Conservation (phyloP, 768 basidiomycete genomes). For the Naganishia randhawae region DNA sequence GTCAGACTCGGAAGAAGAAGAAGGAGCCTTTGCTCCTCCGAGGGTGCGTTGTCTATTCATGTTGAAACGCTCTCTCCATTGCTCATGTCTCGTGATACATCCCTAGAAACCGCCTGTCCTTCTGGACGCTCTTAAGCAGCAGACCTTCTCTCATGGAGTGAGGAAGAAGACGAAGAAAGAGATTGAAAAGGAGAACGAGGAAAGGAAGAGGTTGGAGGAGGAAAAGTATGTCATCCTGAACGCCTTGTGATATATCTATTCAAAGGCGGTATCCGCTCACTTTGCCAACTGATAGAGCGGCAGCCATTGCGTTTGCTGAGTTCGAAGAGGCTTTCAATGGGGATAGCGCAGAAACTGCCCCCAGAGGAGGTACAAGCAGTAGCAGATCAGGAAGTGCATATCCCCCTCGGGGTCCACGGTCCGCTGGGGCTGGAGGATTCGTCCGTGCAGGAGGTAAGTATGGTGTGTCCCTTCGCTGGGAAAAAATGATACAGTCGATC, state of each 20-base stretch:
- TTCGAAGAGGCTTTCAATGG: constrained; percentile 47
- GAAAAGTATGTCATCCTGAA: constrained; percentile 35
- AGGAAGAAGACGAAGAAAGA: constrained; percentile 85
- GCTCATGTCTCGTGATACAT: constrained; percentile 36
- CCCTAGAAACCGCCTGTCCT: constrained; percentile 56
- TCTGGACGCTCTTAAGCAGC: constrained; percentile 77
- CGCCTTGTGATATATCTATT: not conserved
- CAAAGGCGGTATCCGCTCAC: not conserved
- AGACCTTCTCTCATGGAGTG: constrained; percentile 76
- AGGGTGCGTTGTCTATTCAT: constrained; percentile 34
- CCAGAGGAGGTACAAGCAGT: constrained; percentile 24
- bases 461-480: not conserved
- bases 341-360: constrained; percentile 27
- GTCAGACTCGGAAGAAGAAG: constrained; percentile 46
- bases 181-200: constrained; percentile 86
- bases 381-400: constrained; percentile 13
- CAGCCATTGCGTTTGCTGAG: constrained; percentile 48
- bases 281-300: constrained; percentile 23
- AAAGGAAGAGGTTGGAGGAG: constrained; percentile 66
- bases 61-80: not conserved
- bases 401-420: constrained; percentile 19
- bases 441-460: constrained; percentile 47
- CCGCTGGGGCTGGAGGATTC: constrained; percentile 42
- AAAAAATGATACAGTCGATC: not conserved
- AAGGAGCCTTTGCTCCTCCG: constrained; percentile 36